Conservation (phyloP, 2,329 filamentous ascomycete genomes). For the Colletotrichum tanaceti region DNA sequence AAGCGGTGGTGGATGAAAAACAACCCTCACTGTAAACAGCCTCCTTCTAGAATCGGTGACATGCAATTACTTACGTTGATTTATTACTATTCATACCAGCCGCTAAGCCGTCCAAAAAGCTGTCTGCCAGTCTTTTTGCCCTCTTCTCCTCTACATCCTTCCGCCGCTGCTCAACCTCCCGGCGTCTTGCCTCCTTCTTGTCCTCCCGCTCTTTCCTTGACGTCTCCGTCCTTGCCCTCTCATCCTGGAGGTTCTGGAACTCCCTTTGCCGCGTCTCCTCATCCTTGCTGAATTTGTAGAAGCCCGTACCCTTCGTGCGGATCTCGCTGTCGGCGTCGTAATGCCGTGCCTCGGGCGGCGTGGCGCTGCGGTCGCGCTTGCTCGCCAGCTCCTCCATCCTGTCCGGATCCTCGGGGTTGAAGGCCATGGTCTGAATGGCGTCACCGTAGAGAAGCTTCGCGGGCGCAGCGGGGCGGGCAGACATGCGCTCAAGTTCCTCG, state of each 20-base stretch:
- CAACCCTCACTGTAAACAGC: not conserved
- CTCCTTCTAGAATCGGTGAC: not conserved
- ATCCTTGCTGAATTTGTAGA: slow-evolving; percentile 88
- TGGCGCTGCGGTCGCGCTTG: slow-evolving; percentile 81
- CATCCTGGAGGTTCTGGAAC: slow-evolving; percentile 78
- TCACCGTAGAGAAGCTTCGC: slow-evolving; percentile 84
- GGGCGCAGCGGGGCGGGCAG: slow-evolving; percentile 75
- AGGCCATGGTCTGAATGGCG: slow-evolving; percentile 84
- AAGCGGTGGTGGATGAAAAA: not conserved
- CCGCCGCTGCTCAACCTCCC: slow-evolving; percentile 73
- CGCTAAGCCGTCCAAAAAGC: slow-evolving; percentile 73
- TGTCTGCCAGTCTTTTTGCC: slow-evolving; percentile 76
- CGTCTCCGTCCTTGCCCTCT: slow-evolving; percentile 76
- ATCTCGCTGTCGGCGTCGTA: slow-evolving; percentile 90
- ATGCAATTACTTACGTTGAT: not conserved
- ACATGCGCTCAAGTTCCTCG: slow-evolving; percentile 75
- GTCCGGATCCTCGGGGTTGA: slow-evolving; percentile 77
- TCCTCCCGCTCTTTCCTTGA: slow-evolving; percentile 67
- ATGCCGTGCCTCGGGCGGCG: slow-evolving; percentile 82
- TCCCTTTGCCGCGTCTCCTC: slow-evolving; percentile 73
- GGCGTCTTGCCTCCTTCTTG: slow-evolving; percentile 67
- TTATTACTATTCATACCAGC: slow-evolving; percentile 14
- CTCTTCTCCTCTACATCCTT: slow-evolving; percentile 70
- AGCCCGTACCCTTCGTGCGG: slow-evolving; percentile 87
- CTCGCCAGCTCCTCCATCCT: slow-evolving; percentile 83